Conservation (phyloP, 2,329 filamentous ascomycete genomes). For the Cladosporium austrohemisphaericum region DNA sequence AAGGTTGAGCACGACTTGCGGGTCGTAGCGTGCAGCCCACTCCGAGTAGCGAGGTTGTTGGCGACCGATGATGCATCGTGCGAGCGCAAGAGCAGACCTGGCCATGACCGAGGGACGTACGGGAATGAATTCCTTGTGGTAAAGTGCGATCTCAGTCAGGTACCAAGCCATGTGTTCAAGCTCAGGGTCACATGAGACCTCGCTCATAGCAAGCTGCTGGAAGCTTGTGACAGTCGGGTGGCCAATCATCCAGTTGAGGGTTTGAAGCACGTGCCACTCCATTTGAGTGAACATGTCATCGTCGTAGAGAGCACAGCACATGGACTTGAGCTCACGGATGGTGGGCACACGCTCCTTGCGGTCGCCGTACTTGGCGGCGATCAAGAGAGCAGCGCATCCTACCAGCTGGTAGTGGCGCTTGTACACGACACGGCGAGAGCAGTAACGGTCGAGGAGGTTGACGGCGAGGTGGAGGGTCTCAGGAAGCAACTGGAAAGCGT, state of each 20-base stretch:
- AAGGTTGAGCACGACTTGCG: constrained; percentile 61
- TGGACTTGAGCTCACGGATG: constrained; percentile 93
- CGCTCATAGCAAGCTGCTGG: constrained; percentile 78
- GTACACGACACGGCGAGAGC: constrained; percentile 94
- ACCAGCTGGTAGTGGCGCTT: constrained; percentile 99
- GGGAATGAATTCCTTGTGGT: constrained; percentile 95
- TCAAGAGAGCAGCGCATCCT: constrained; percentile 90
- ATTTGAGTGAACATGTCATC: constrained; percentile 99
- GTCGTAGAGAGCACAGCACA: constrained; percentile 98
- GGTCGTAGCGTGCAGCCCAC: constrained; percentile 69
- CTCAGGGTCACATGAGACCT: constrained; percentile 71
- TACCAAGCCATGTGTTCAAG: constrained; percentile 94
- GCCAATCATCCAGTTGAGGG: constrained; percentile 90
- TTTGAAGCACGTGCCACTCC: constrained; percentile 99
- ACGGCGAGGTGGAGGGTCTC: constrained; percentile 94
- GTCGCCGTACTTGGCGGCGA: constrained; percentile 97
- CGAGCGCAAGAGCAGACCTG: constrained; percentile 77
- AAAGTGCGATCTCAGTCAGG: constrained; percentile 90
- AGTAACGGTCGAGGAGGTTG: constrained; percentile 96
- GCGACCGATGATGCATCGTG: constrained; percentile 78
- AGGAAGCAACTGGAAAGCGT: constrained; percentile 87
- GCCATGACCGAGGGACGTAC: constrained; percentile 89
- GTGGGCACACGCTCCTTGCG: constrained; percentile 98
- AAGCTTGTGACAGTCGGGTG: constrained; percentile 96
- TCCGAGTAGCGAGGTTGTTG: constrained; percentile 68